These are phyloP conservation scores for Hygrophorus russula DNA, from an alignment of 768 basidiomycete species.

Conservation along the genomic window DNA sequence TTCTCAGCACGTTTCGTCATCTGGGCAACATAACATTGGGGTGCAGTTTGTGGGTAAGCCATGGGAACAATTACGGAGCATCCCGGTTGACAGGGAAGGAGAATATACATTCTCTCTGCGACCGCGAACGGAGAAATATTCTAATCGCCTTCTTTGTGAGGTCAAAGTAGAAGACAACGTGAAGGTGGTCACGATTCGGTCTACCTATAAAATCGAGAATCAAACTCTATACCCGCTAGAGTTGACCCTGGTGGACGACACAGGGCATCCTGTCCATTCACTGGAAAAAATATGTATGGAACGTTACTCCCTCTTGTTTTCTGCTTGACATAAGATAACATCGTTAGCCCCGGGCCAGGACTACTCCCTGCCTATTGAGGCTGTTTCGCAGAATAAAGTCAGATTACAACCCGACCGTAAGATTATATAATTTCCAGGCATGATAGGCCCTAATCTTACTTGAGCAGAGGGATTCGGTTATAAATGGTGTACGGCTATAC, in stretches of 20 bases:
- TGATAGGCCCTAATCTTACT: slow-evolving; percentile 2
- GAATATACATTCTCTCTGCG: slow-evolving; percentile 83
- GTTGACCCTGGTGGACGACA: slow-evolving; percentile 77
- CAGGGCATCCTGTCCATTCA: slow-evolving; percentile 69
- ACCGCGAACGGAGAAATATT: slow-evolving; percentile 67
- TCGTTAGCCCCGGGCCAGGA: slow-evolving; percentile 65
- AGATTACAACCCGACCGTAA: slow-evolving; percentile 88
- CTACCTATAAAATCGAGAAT: slow-evolving; percentile 88
- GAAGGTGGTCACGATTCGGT: slow-evolving; percentile 89
- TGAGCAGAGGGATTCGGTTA: slow-evolving; percentile 87
- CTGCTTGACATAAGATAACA: neutral
- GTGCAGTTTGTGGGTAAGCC: slow-evolving; percentile 74
- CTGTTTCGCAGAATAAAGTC: slow-evolving; percentile 71
- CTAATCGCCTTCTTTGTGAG: slow-evolving; percentile 78
- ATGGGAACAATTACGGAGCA: slow-evolving; percentile 82
- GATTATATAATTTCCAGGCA: slow-evolving; percentile 13
- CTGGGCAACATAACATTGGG: slow-evolving; percentile 76
- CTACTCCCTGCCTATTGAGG: slow-evolving; percentile 83
- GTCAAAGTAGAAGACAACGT: slow-evolving; percentile 85
- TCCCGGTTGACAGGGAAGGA: slow-evolving; percentile 91
- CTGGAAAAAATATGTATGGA: slow-evolving; percentile 60
- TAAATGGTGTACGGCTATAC: slow-evolving; percentile 79
- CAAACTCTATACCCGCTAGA: slow-evolving; percentile 87
- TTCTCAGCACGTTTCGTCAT: slow-evolving; percentile 48
- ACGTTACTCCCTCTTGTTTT: neutral